Evolutionary conservation across 1,139 yeast species (phyloP).

Genomic region (Lodderomyces oxycetoniae): DNA sequence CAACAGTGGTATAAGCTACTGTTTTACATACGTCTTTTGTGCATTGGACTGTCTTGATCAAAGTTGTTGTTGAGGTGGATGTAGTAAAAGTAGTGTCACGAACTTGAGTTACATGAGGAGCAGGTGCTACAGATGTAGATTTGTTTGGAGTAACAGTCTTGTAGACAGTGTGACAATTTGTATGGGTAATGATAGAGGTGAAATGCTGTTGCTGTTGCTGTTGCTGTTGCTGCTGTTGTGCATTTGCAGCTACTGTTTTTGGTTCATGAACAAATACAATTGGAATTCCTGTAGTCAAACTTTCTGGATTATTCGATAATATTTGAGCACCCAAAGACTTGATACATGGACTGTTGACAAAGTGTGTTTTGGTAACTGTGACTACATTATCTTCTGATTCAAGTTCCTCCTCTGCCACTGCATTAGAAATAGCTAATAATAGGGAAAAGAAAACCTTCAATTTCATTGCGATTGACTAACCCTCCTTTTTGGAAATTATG

Average conservation of each 20-base stretch:
- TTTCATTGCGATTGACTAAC: background rate
- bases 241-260: slow-evolving; percentile 1
- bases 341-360: slow-evolving; percentile 29
- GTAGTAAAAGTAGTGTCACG: slow-evolving; percentile 15
- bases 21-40: slow-evolving; percentile 12
- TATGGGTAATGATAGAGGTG: slow-evolving; percentile 1
- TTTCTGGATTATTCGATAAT: slow-evolving; percentile 21
- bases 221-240: slow-evolving; percentile 3
- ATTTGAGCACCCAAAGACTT: slow-evolving; percentile 19
- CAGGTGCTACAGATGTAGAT: slow-evolving; percentile 1
- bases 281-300: slow-evolving; percentile 26
- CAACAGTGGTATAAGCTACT: slow-evolving; percentile 8
- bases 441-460: background rate
- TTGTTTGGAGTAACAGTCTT: slow-evolving; percentile 1
- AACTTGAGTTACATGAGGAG: slow-evolving; percentile 9
- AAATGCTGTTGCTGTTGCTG: slow-evolving; percentile 4
- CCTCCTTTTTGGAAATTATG: no score
- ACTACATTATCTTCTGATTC: slow-evolving; percentile 13
- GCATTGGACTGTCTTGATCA: slow-evolving; percentile 14
- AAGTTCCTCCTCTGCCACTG: background rate
- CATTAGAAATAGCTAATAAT: background rate
- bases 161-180: slow-evolving; percentile 4
- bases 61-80: slow-evolving; percentile 8
- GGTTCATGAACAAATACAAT: slow-evolving; percentile 29
- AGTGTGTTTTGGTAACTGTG: slow-evolving; percentile 30